Evolutionary conservation across 768 basidiomycete species (phyloP), one percentile per base, ranked within the genome.

Genomic region (Polyporus arcularius): DNA sequence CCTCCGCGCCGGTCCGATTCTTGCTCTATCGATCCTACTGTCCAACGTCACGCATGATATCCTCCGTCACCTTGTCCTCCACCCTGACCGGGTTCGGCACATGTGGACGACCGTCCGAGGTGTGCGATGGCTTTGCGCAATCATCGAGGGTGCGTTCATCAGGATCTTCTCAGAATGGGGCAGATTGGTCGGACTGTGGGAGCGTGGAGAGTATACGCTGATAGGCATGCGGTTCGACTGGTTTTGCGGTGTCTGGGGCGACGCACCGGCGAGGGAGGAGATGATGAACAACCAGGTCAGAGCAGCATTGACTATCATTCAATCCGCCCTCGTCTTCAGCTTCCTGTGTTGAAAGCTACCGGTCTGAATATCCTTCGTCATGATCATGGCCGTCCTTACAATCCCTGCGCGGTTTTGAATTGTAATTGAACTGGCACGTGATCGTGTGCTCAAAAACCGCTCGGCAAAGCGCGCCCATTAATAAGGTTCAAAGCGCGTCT

Each of bases 151-250:
- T 55, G 68, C 82, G 0, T 43, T 84, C 9, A 78, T 87, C 46
- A 74, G 84, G 28, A 74, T 86, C 70, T 74, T 73, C 21, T 82
- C 78, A 41, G 85, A 86, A 58, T 68, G 74, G 47, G 85, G 83
- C 0, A 75, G 83, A 8, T 39, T 76, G 0, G 71, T 78, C 2
- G 84, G 85, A 1, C 62, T 81, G 15, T 18, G 85, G 9, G 74
- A 75, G 50, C 69, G 82, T n/a, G 62, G 76, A 0, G 83, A 86
- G 63, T 71, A 72, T 6, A 5, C 11, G 2, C 60, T 65, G 1
- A 51, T 85, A 18, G 77, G 79, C 0, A 64, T 58, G 30, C 68
- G 85, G 6, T 86, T 87, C 52, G 85, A 85, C 54, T 85, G 84
- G 84, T 86, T 86, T 57, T 71, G 79, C 0, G 74, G 78, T 8